Base-by-base conservation (phyloP, 169 alveolate species). In the Plasmodium fragile region DNA sequence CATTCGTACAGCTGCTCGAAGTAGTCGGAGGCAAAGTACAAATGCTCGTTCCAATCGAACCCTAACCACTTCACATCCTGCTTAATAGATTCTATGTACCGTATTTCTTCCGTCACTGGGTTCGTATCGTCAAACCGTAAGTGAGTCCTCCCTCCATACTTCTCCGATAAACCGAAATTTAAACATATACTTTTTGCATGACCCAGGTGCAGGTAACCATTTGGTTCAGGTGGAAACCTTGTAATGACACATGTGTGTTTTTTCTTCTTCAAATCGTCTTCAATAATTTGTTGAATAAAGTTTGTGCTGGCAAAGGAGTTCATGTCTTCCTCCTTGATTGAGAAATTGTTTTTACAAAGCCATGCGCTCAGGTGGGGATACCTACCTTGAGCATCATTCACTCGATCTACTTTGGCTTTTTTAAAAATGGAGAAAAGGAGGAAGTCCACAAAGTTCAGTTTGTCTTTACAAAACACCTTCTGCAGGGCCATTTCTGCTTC, bases 161-260 rank as follows among this genome's bases (percentile, higher is more conserved):
- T 97, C 84, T 95, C 92, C 1, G 99, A 99, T 28, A 98, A 94
- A 28, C 98, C 99, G 83, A 99, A 99, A 95, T 98, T 98, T 92
- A 99, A 97, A 89, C 99, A 97, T 94, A 99, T 99, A 45, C 99
- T 98, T 95, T 99, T 99, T 13, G 99, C 99, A 96, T 99, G 99
- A 1, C 99, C 99, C 52, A 99, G 96, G 92, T 99, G 99, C 43
- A 99, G 97, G 84, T 97, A 99, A n/a, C 99, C 99, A 96, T 99
- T 99, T 36, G 99, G 99, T 96, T 99, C 99, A n/a, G 99, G 99
- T 7, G 99, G 99, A 96, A 99, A 99, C 91, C 99, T 96, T 2
- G 99, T 99, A 22, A 98, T 95, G 1, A 98, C 95, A 80, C 70
- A 55, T 36, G 92, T 92, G 32, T 95, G 96, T 25, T 95, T 96